Evolutionary conservation across 768 basidiomycete genomes (phyloP).

Genomic region (Solioccasus polychromus): DNA sequence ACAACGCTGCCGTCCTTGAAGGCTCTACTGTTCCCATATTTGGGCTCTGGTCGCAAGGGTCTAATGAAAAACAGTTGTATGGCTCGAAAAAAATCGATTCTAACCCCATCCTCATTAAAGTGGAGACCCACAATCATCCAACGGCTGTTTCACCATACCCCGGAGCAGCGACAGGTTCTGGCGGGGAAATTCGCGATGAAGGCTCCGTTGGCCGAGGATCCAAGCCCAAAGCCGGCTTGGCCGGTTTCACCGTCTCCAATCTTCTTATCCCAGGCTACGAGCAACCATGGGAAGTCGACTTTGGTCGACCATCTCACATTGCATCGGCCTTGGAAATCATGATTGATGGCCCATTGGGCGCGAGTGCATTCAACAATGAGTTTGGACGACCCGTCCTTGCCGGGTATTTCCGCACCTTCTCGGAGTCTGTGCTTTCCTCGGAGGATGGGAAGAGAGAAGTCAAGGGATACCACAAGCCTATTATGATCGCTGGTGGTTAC

Average conservation of each 20-base stretch:
- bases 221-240: constrained; percentile 91
- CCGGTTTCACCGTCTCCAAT: constrained; percentile 92
- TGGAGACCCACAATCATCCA: constrained; percentile 99
- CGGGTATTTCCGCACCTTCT: constrained; percentile 95
- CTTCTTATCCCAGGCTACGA: constrained; percentile 86
- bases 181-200: constrained; percentile 98
- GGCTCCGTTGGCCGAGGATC: constrained; percentile 94
- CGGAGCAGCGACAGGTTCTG: constrained; percentile 98
- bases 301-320: constrained; percentile 87
- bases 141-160: constrained; percentile 98
- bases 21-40: constrained; percentile 74
- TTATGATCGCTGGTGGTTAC: constrained; percentile 98
- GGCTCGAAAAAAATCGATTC: constrained; percentile 53
- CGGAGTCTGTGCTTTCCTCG: constrained; percentile 64
- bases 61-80: constrained; percentile 45
- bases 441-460: constrained; percentile 55
- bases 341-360: constrained; percentile 93
- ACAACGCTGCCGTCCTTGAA: constrained; percentile 93
- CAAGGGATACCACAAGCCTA: constrained; percentile 98
- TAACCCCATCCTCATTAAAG: constrained; percentile 91
- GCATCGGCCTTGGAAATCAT: constrained; percentile 95
- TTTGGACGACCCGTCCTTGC: constrained; percentile 91
- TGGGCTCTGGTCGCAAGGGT: constrained; percentile 40
- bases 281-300: constrained; percentile 96
- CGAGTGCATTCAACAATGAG: constrained; percentile 97